Evolutionary conservation across 2,329 filamentous ascomycete genomes (phyloP), one percentile per base, ranked within the genome.

Genomic region (Fusarium oligoseptatum): DNA sequence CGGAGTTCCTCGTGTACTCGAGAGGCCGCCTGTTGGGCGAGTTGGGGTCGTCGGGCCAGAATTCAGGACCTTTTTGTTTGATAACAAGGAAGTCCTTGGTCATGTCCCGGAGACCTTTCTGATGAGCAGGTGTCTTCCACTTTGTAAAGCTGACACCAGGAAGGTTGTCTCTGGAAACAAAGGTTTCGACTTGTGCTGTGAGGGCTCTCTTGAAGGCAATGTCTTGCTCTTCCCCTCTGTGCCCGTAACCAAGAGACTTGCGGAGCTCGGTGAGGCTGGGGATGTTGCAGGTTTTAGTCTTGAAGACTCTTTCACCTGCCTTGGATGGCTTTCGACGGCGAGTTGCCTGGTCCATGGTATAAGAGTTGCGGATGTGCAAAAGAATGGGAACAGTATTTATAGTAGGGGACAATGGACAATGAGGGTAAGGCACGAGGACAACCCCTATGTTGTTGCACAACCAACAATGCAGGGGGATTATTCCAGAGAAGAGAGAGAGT

Each of bases 201-300:
- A 75, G 17, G 0, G 56, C 62, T 12, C 17, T 76, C 20, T 77
- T 77, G 37, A 78, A 77, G 11, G 34, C 52, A 3, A 77, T 74
- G n/a, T 76, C 72, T 20, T 39, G 60, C 8, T 45, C 32, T 32
- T 20, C 14, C 8, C 64, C 60, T 14, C 58, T 15, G n/a, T 60
- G 57, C 1, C 68, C 72, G 56, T 76, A 78, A 4, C 68, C 76
- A 7, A 78, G 73, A 11, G 64, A 50, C 24, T 57, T 61, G 34
- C 76, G 76, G 2, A 78, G 73, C 7, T 64, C 20, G 5, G 56
- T 76, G 20, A 78, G 68, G 6, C 12, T 56, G 4, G 76, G 74
- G 1, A 78, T 66, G 3, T 52, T 29, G 17, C n/a, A 55, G 1
- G 64, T 29, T 20, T 68, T 74, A 15, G 57, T 69, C n/a, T 52